Conservation (phyloP, 305 asterid genomes). For the Ajuga reptans region DNA sequence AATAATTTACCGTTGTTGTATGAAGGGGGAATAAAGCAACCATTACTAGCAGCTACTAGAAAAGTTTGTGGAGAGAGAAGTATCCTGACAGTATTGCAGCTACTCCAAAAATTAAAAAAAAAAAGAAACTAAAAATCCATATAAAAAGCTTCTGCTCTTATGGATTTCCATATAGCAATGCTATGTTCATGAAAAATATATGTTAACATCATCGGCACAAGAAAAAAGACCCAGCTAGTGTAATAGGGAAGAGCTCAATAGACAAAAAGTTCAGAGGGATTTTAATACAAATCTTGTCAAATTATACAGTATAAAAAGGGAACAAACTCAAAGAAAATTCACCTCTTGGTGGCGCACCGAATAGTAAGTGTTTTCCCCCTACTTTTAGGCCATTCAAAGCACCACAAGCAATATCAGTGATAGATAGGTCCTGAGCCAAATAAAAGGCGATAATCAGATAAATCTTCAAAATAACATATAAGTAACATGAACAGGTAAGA, state of each 20-base stretch:
- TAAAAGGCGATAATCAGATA: conserved; percentile 14
- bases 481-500: conserved; percentile 9
- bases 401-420: conserved; percentile 64
- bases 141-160: background rate
- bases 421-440: conserved; percentile 50
- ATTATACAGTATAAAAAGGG: background rate
- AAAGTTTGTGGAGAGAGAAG: background rate
- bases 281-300: conserved; percentile 5
- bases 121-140: background rate
- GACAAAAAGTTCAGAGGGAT: background rate
- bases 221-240: background rate
- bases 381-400: conserved; percentile 62
- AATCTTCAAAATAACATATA: conserved; percentile 16
- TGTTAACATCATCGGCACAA: background rate
- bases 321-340: conserved; percentile 15
- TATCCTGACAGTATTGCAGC: background rate
- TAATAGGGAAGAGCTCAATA: background rate
- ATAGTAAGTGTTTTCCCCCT: conserved; percentile 68
- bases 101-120: background rate
- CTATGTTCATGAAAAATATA: background rate
- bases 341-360: conserved; percentile 60
- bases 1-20: too few species aligned
- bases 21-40: background rate
- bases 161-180: background rate
- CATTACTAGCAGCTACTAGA: background rate